These are phyloP conservation scores for Globisporangium recalcitrans DNA, from an alignment of 352 stramenopile genomes.

Conservation along the genomic window DNA sequence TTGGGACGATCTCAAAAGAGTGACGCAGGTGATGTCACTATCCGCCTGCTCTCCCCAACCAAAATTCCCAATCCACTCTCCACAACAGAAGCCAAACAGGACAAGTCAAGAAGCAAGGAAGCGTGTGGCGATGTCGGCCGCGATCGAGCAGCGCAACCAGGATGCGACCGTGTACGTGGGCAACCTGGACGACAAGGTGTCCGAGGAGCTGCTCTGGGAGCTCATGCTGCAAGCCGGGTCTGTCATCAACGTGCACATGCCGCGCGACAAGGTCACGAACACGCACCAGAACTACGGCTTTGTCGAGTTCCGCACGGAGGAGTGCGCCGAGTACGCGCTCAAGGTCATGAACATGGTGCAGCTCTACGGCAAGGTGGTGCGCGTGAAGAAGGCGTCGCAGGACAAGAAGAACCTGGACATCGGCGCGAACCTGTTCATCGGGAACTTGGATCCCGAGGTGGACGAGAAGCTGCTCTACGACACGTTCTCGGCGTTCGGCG, in stretches of 20 bases:
- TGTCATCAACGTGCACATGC: slow-evolving; percentile 98
- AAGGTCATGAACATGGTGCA: slow-evolving; percentile 99
- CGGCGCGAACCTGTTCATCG: slow-evolving; percentile 99
- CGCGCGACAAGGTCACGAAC: slow-evolving; percentile 97
- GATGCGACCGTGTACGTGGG: slow-evolving; percentile 98
- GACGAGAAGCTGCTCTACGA: slow-evolving; percentile 99
- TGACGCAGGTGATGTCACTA: background rate
- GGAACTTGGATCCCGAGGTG: slow-evolving; percentile 94
- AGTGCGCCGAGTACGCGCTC: slow-evolving; percentile 98
- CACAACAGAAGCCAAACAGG: background rate
- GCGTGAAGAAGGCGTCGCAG: slow-evolving; percentile 94
- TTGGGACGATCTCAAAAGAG: background rate
- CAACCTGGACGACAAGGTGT: slow-evolving; percentile 95
- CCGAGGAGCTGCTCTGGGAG: slow-evolving; percentile 97
- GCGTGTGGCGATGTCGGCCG: slow-evolving; percentile 56
- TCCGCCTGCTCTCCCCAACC: background rate
- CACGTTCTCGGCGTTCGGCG: slow-evolving; percentile 98
- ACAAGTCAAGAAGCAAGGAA: slow-evolving; percentile 5
- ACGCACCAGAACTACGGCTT: slow-evolving; percentile 97
- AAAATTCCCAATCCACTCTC: background rate
- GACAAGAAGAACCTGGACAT: slow-evolving; percentile 96
- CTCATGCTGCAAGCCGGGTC: slow-evolving; percentile 92
- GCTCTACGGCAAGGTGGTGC: slow-evolving; percentile 94
- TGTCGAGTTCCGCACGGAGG: slow-evolving; percentile 96
- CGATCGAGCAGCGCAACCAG: slow-evolving; percentile 88